Conservation (phyloP, 2,329 filamentous ascomycete genomes). For the Tolypocladium inflatum region DNA sequence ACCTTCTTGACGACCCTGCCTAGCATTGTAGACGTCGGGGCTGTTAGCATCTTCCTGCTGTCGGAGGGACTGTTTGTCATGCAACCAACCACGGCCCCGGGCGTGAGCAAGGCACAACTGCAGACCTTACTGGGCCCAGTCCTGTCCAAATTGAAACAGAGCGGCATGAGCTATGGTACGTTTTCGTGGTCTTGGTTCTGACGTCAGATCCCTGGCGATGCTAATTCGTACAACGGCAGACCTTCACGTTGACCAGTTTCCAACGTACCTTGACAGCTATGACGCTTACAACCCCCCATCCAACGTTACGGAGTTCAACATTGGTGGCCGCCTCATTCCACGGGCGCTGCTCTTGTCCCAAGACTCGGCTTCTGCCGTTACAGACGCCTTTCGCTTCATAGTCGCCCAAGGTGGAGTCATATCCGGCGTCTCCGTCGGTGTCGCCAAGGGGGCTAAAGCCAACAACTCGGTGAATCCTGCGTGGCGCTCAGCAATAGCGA, state of each 20-base stretch:
- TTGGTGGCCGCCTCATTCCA: constrained; percentile 32
- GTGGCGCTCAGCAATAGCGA: background rate
- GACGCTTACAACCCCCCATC: constrained; percentile 4
- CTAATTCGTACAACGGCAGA: background rate
- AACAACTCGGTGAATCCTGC: background rate
- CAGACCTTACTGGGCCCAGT: background rate
- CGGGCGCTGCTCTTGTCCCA: constrained; percentile 16
- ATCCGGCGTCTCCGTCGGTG: background rate
- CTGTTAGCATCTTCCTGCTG: background rate
- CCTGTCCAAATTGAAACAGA: background rate
- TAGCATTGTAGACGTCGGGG: background rate
- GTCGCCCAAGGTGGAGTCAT: background rate
- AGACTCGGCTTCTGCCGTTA: background rate
- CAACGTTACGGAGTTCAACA: constrained; percentile 21
- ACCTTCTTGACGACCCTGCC: background rate
- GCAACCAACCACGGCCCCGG: background rate
- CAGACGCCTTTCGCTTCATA: background rate
- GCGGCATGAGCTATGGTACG: background rate
- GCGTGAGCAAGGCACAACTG: background rate
- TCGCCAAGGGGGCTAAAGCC: background rate
- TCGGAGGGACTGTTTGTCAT: background rate
- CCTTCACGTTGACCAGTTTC: background rate
- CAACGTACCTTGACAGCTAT: background rate
- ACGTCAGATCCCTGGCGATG: background rate
- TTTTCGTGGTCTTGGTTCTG: background rate